Evolutionary conservation across 2,329 filamentous ascomycete species (phyloP).

Genomic region (Pseudogymnoascus sp.): DNA sequence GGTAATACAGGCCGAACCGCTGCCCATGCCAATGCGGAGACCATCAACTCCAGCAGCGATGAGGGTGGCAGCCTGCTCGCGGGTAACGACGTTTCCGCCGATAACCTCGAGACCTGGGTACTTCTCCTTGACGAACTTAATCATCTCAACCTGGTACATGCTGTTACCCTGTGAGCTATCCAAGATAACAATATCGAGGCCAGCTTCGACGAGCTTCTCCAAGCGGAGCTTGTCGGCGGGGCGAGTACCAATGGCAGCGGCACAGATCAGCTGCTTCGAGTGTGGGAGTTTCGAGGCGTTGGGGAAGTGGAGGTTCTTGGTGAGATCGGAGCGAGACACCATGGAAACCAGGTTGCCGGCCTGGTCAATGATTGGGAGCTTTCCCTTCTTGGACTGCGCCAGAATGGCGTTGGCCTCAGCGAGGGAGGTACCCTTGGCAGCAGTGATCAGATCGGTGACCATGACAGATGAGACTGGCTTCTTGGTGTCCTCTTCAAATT

Average conservation of each 20-base stretch:
- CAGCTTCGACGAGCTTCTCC: constrained; percentile 82
- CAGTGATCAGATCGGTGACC: constrained; percentile 91
- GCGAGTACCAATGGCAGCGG: constrained; percentile 89
- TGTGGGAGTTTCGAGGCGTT: constrained; percentile 91
- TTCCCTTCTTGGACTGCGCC: constrained; percentile 95
- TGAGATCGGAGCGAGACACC: constrained; percentile 89
- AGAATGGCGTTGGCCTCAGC: constrained; percentile 88
- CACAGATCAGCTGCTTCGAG: constrained; percentile 95
- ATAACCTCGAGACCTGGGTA: constrained; percentile 88
- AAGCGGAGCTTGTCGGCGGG: constrained; percentile 86
- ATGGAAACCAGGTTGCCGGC: constrained; percentile 82
- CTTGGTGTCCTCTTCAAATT: constrained; percentile 75
- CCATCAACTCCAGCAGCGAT: constrained; percentile 94
- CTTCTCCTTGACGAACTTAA: constrained; percentile 87
- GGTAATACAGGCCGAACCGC: constrained; percentile 95
- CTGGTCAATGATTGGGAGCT: constrained; percentile 84
- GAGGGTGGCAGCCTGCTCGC: constrained; percentile 85
- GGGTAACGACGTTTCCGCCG: constrained; percentile 95
- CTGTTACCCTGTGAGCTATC: constrained; percentile 98
- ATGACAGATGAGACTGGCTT: constrained; percentile 82
- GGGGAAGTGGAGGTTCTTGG: constrained; percentile 97
- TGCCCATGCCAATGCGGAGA: constrained; percentile 97
- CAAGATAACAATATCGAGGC: constrained; percentile 88
- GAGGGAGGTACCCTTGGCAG: constrained; percentile 72
- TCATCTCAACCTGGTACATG: constrained; percentile 98